phyloP scores from a whole-genome alignment of 345 rosid species.

The Eutrema japonicum region DNA sequence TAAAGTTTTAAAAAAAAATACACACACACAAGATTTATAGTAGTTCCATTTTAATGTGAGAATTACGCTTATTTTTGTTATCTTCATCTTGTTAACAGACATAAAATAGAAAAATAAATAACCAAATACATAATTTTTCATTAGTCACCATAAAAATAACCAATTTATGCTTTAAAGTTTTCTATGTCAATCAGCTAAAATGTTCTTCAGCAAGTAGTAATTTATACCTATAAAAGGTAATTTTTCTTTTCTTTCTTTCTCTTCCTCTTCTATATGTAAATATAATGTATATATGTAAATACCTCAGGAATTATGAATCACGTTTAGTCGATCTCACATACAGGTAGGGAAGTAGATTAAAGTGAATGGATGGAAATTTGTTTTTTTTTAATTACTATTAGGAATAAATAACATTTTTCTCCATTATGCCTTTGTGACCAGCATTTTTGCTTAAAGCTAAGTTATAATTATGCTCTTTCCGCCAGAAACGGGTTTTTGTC shows the following conservation, averaged over 20 bases:
- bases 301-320: background rate
- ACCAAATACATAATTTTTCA: background rate
- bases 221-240: background rate
- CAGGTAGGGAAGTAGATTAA: background rate
- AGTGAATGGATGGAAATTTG: background rate
- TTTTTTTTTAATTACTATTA: constrained; percentile 14
- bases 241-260: background rate
- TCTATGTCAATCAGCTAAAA: background rate
- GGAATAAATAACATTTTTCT: constrained; percentile 7
- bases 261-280: background rate
- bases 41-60: background rate
- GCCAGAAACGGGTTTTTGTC: constrained; percentile 44
- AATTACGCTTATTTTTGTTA: background rate
- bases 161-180: background rate
- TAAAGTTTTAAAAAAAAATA: background rate
- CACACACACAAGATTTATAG: background rate
- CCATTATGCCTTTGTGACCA: constrained; percentile 34
- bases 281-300: background rate
- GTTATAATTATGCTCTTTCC: constrained; percentile 48
- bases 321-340: constrained; percentile 12
- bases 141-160: background rate
- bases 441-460: constrained; percentile 42
- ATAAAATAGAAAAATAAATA: too few relatives aligned
- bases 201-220: background rate
- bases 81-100: background rate